A percentile compares a stretch with the other conserved stretches of the same genome.
phyloP scores from a whole-genome alignment of 129 eudicot genomes.

The Helichrysum umbraculigerum region DNA sequence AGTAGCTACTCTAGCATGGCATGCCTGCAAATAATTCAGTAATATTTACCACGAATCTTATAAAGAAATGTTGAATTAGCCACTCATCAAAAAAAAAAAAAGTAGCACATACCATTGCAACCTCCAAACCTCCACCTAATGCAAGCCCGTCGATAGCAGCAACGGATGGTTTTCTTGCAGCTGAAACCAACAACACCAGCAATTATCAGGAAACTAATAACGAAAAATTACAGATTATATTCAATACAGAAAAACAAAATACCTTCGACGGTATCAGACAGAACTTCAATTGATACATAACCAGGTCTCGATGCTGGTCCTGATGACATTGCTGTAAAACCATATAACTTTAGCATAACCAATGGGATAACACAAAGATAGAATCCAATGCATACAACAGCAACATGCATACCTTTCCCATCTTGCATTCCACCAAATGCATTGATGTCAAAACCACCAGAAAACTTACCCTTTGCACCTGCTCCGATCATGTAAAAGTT shows the following conservation, averaged over 20 bases:
- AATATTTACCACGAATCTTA: not conserved
- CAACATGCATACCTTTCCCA: conserved; percentile 51
- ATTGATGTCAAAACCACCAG: conserved; percentile 95
- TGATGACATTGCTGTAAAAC: conserved; percentile 33
- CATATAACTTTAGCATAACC: conserved; percentile 19
- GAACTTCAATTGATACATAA: conserved; percentile 70
- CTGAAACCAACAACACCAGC: conserved; percentile 40
- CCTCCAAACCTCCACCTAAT: conserved; percentile 95
- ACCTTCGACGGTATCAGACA: conserved; percentile 86
- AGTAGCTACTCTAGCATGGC: conserved; percentile 92
- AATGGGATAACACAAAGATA: conserved; percentile 4
- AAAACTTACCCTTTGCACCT: conserved; percentile 91
- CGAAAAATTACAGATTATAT: not conserved
- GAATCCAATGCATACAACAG: not conserved
- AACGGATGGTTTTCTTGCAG: conserved; percentile 85
- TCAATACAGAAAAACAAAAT: not conserved
- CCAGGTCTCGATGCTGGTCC: conserved; percentile 75
- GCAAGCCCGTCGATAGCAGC: conserved; percentile 99
- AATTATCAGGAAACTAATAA: not conserved
- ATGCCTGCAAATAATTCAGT: conserved; percentile 45
- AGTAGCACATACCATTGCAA: conserved; percentile 77
- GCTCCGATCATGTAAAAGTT: conserved; percentile 32
- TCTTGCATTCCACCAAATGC: conserved; percentile 71
- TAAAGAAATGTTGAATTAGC: not conserved
- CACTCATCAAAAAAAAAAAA: not conserved